Percentiles rank a stretch among this genome's conserved stretches.
phyloP scores from a whole-genome alignment of 768 basidiomycete genomes.

The Hebeloma cylindrosporum region DNA sequence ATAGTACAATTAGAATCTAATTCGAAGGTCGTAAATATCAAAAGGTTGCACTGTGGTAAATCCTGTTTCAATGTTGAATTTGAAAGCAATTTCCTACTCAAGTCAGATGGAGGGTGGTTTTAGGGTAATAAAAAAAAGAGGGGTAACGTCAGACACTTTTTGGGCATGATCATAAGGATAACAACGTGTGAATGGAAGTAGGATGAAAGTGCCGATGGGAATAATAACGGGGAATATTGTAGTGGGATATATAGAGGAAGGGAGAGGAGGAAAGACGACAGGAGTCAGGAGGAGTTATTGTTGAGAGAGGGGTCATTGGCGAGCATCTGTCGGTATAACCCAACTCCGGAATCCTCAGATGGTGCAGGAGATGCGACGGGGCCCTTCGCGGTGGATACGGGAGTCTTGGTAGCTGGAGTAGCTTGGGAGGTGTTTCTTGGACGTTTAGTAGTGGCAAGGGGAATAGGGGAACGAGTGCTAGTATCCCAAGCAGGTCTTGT shows the following conservation, averaged over 20 bases:
- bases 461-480: conserved; percentile 43
- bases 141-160: conserved; percentile 20
- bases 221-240: conserved; percentile 24
- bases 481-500: conserved; percentile 76
- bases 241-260: conserved; percentile 30
- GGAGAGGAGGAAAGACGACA: conserved; percentile 15
- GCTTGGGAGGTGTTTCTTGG: conserved; percentile 72
- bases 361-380: conserved; percentile 69
- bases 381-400: conserved; percentile 37
- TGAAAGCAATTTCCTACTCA: conserved; percentile 12
- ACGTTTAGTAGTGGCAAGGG: conserved; percentile 49
- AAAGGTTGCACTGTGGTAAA: conserved; percentile 24
- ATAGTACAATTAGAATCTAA: conserved; percentile 30
- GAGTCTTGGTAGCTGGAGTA: conserved; percentile 53
- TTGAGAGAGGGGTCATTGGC: conserved; percentile 72
- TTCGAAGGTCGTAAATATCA: conserved; percentile 26
- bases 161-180: conserved; percentile 24
- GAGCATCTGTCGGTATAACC: conserved; percentile 79
- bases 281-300: conserved; percentile 26
- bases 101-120: conserved; percentile 6
- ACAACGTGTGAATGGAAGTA: conserved; percentile 19
- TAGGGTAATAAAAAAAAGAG: conserved; percentile 15
- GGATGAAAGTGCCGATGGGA: conserved; percentile 17
- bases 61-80: conserved; percentile 12
- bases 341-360: conserved; percentile 81